phyloP scores from a whole-genome alignment of 164 flowering plant genomes.

The Annona squamosa region DNA sequence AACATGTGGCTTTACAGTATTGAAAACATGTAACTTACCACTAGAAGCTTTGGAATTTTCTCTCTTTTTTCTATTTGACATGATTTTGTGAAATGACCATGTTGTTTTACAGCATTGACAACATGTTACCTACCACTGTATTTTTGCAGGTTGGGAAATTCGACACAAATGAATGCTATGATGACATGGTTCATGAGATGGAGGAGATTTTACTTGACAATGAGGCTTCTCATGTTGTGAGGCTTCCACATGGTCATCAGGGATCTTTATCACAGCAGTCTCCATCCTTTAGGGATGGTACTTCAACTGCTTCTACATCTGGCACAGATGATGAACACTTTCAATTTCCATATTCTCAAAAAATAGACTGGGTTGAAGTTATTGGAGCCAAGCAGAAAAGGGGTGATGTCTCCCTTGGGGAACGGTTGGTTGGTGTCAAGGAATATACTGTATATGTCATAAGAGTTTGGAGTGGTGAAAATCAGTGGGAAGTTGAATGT shows the following conservation, averaged over 20 bases:
- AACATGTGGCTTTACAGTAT: background rate
- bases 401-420: slow-evolving; percentile 87
- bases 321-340: slow-evolving; percentile 38
- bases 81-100: background rate
- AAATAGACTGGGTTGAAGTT: slow-evolving; percentile 80
- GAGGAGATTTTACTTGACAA: slow-evolving; percentile 85
- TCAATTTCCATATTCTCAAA: slow-evolving; percentile 18
- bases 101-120: background rate
- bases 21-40: background rate
- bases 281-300: slow-evolving; percentile 66
- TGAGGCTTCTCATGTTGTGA: slow-evolving; percentile 41
- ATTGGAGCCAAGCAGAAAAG: slow-evolving; percentile 79
- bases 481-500: slow-evolving; percentile 85
- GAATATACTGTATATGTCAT: slow-evolving; percentile 79
- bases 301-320: slow-evolving; percentile 82
- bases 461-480: slow-evolving; percentile 69
- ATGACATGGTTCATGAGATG: slow-evolving; percentile 89
- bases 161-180: slow-evolving; percentile 45
- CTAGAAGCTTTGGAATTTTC: background rate
- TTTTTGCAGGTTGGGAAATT: slow-evolving; percentile 42
- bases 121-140: background rate
- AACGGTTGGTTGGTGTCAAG: slow-evolving; percentile 90
- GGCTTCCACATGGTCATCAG: slow-evolving; percentile 27
- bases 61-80: background rate
- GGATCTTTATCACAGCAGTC: slow-evolving; percentile 27